Base-by-base conservation (phyloP, 176 grass and related monocot genomes). In the Canna indica region DNA sequence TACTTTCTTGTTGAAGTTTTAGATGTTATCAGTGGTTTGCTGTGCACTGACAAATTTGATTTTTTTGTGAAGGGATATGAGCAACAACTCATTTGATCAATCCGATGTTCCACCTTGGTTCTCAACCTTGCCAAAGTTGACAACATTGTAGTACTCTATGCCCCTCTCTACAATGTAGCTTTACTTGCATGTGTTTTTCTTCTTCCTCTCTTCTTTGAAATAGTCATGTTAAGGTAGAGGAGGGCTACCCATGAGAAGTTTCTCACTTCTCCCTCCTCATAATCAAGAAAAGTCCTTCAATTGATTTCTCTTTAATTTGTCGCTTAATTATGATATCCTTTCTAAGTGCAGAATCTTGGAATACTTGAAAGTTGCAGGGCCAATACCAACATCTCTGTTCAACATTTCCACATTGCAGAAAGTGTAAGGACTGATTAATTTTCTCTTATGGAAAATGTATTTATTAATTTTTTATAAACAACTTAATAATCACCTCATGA, bases 91-190 rank as follows among this genome's bases (percentile, higher is more conserved):
- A 59, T 91, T 96, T 83, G 47, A 59, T 4, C 57, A 72, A 52
- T 90, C 88, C 38, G 60, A 89, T 35, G 63, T 75, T 83, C 92
- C 88, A 67, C 42, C 61, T n/a, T 91, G 86, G 88, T 79, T 96
- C 46, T 67, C 88, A 54, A 26, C 44, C 41, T 83, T 89, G 31
- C 0, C 1, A 0, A 16, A 2, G 0, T 63, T 96, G 68, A 88
- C 68, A 71, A 75, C 67, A 24, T 79, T 91, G 88, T 96, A 80
- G 36, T 65, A 9, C 20, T 66, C 63, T 66, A 39, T 22, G 24
- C 33, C 30, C 29, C 33, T 17, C 30, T 30, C 13, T 8, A 22
- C 0, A 54, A 54, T 54, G 50, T 54, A 5, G 17, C 6, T n/a
- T 53, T 20, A 18, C 18, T 50, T 50, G 13, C 15, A 18, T 15